Percentiles rank a stretch among this genome's conserved stretches.
These are phyloP conservation scores for Aureobasidium mangrovei DNA, from an alignment of 2,329 filamentous ascomycete genomes.

Conservation along the genomic window DNA sequence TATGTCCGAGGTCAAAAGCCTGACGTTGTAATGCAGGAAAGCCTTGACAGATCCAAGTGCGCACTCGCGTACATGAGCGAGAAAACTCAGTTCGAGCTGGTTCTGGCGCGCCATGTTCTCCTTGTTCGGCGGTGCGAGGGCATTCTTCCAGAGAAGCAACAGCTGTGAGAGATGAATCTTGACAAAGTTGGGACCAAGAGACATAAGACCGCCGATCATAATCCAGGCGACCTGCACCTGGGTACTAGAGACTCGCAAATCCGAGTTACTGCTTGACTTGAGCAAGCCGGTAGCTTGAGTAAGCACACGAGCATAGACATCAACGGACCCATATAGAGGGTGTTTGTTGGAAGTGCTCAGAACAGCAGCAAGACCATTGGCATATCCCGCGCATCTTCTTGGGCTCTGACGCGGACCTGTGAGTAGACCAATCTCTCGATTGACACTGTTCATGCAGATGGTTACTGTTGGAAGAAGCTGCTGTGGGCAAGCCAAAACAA, in stretches of 20 bases:
- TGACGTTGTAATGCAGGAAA: slow-evolving; percentile 88
- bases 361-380: slow-evolving; percentile 82
- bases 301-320: slow-evolving; percentile 86
- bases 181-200: slow-evolving; percentile 92
- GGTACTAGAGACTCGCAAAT: slow-evolving; percentile 81
- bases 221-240: slow-evolving; percentile 99
- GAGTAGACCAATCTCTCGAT: slow-evolving; percentile 72
- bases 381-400: slow-evolving; percentile 78
- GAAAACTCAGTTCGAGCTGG: slow-evolving; percentile 79
- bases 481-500: slow-evolving; percentile 84
- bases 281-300: slow-evolving; percentile 85
- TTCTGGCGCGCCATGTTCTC: slow-evolving; percentile 80
- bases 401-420: slow-evolving; percentile 67
- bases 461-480: slow-evolving; percentile 86
- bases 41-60: slow-evolving; percentile 83
- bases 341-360: slow-evolving; percentile 82
- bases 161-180: slow-evolving; percentile 96
- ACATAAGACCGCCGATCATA: slow-evolving; percentile 91
- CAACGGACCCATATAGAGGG: slow-evolving; percentile 87
- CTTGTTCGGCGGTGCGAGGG: slow-evolving; percentile 84
- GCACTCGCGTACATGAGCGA: slow-evolving; percentile 91
- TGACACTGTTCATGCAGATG: slow-evolving; percentile 93
- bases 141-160: slow-evolving; percentile 93
- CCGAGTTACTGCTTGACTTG: slow-evolving; percentile 85
- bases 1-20: slow-evolving; percentile 84